Evolutionary conservation across 1,284 basidiomycete species (phyloP).

Genomic region (Rhodofomes roseus): DNA sequence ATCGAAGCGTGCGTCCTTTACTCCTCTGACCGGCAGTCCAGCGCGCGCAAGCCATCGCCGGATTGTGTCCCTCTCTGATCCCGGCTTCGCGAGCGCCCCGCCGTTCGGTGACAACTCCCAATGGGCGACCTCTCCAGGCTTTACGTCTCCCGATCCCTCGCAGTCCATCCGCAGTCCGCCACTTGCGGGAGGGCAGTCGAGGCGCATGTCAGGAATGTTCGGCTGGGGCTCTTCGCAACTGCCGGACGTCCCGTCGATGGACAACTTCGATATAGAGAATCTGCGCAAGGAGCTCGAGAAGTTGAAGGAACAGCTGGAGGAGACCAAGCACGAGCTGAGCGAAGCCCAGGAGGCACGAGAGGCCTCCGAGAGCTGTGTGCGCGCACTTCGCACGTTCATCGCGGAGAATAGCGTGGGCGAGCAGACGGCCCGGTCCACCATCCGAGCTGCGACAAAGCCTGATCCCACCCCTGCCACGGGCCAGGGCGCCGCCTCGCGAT

Average conservation of each 20-base stretch:
- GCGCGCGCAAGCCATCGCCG: conserved; percentile 56
- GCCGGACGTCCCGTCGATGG: conserved; percentile 24
- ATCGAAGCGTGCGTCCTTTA: conserved; percentile 68
- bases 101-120: conserved; percentile 13
- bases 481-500: conserved; percentile 22
- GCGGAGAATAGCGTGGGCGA: conserved; percentile 64
- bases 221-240: conserved; percentile 42
- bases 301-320: conserved; percentile 59
- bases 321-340: conserved; percentile 59
- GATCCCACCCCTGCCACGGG: conserved; percentile 9
- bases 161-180: conserved; percentile 13
- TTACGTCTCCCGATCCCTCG: conserved; percentile 23
- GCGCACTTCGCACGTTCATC: conserved; percentile 82
- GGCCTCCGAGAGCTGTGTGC: conserved; percentile 84
- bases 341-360: conserved; percentile 82
- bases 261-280: conserved; percentile 38
- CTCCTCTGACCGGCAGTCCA: conserved; percentile 56
- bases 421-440: conserved; percentile 14
- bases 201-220: conserved; percentile 53
- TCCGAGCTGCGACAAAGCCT: conserved; percentile 25
- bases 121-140: conserved; percentile 22
- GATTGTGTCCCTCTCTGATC: conserved; percentile 64
- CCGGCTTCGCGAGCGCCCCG: conserved; percentile 27
- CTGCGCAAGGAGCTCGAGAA: conserved; percentile 61
- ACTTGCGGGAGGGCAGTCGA: conserved; percentile 30